These are phyloP conservation scores for Penicillium daleae DNA, from an alignment of 495 filamentous ascomycete species.

Conservation along the genomic window DNA sequence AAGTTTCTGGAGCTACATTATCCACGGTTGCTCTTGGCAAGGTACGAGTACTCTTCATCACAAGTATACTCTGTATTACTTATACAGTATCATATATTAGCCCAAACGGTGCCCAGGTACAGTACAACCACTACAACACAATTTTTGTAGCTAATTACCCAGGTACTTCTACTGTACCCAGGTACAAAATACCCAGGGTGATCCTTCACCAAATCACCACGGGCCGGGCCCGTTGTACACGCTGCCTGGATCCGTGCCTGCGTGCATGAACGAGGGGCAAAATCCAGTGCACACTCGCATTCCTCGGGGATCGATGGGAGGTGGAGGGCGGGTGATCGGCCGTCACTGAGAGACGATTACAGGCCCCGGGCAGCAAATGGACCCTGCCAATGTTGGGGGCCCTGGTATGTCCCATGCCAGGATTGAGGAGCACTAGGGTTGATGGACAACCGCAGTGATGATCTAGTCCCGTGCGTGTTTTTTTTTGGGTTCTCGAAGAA, in stretches of 20 bases:
- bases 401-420: slow-evolving; percentile 10
- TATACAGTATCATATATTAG: background rate
- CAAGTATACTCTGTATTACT: background rate
- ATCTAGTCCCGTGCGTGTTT: background rate
- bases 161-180: background rate
- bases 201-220: slow-evolving; percentile 6
- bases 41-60: background rate
- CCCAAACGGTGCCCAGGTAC: background rate
- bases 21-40: background rate
- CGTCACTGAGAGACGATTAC: slow-evolving; percentile 7
- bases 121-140: background rate
- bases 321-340: slow-evolving; percentile 16
- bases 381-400: background rate
- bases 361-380: background rate
- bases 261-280: slow-evolving; percentile 26
- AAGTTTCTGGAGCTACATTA: background rate
- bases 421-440: background rate
- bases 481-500: background rate
- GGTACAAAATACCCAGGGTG: background rate
- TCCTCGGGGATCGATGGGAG: slow-evolving; percentile 6
- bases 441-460: background rate
- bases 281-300: background rate
- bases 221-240: slow-evolving; percentile 1
- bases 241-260: slow-evolving; percentile 15
- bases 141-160: background rate